Base-by-base conservation (phyloP, 2,329 filamentous ascomycete species). In the Aspergillus pseudoterreus region DNA sequence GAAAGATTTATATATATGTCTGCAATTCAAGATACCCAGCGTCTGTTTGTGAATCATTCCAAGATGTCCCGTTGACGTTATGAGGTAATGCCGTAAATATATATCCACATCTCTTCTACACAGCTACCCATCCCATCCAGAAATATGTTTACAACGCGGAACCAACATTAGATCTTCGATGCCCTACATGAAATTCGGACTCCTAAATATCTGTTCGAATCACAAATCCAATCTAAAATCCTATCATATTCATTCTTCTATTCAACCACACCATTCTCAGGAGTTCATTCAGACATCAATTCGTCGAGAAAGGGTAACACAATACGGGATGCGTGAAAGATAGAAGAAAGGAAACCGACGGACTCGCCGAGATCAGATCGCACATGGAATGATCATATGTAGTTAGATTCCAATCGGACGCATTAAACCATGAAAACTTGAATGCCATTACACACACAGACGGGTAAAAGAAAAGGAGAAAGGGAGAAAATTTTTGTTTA, bases 401-500 rank as follows among this genome's bases (percentile, higher is more conserved):
- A 53, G 53, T 49, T 51, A 55, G 50, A 57, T 56, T 56, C 55
- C 56, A 64, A 57, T 57, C 52, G 54, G 57, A 64, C 59, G 58
- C 57, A 54, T 53, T 58, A 56, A 58, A 56, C 50, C 53, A 51
- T 55, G 50, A 49, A 58, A 61, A 38, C 15, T 38, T n/a, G 35
- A 38, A 15, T 38, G 35, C 35, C 35, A 15, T 38, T 38, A 38
- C 35, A 38, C 35, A 38, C 35, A 38, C 14, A n/a, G 35, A 38
- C 15, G 15, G 27, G 27, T 30, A 38, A 42, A 42, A 42, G 15
- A 21, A 42, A 42, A 42, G 11, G 19, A n/a, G 12, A 42, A 42
- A 42, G 17, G 17, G 11, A 14, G 57, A 60, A 60, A 59, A 57
- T 55, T 47, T 59, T 57, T 65, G 54, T 62, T 73, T 72, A 78